Base-by-base conservation (phyloP, 371 early-diverging fungal species). In the Saksenaea vasiformis region DNA sequence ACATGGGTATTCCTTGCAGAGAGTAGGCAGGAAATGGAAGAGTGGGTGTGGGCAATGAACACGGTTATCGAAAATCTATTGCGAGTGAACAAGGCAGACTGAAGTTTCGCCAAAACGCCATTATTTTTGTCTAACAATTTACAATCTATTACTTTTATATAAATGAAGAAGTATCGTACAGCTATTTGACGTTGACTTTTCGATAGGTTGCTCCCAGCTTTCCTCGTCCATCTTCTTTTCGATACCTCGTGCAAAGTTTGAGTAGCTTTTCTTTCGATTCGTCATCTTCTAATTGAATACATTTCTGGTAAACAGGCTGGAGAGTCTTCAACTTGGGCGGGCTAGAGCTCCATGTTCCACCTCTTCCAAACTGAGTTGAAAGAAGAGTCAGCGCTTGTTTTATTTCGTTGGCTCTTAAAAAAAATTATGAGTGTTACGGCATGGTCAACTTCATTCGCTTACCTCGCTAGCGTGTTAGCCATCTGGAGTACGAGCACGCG, bases 201-300 rank as follows among this genome's bases (percentile, higher is more conserved):
- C 51, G 17, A 47, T 47, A 47, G 19, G 51, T 47, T 10, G 51
- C 51, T n/a, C 51, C 51, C 37, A 47, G 36, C 37, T 36, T 22
- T 22, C 61, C 35, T 51, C 26, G 51, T 47, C 51, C 22, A 22
- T 47, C 51, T 10, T 47, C 51, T 51, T 56, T 58, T 10, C 62
- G 53, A 14, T 72, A 65, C 61, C 51, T 64, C 10, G 56, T 31
- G 56, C 83, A 85, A 10, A 87, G 67, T 3, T 67, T 54, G 24
- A 82, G 34, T 24, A 88, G 58, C 4, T 76, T 60, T 19, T 66
- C 67, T 17, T 72, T 74, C 0, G 77, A 71, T 15, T 77, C 78
- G 11, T 75, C 70, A 53, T 86, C 76, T 65, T 84, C 85, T 31
- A 86, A 60, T 44, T 84, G 82, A 64, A 86, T 77, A 27, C 82